Base-by-base conservation (phyloP, 345 rosid species). In the Citrus cavaleriei region DNA sequence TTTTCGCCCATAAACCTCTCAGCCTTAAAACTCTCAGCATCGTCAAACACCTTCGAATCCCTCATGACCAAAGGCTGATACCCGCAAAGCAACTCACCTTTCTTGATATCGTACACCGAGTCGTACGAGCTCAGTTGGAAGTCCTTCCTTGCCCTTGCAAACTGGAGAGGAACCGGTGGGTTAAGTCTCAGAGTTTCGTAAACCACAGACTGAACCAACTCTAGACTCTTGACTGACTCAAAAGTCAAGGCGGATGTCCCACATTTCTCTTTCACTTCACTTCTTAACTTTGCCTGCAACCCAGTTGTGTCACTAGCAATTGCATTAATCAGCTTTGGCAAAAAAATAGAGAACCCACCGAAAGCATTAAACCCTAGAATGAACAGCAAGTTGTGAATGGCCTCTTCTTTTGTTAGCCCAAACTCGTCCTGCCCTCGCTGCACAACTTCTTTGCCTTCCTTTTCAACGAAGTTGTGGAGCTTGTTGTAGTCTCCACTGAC, bases 61-160 rank as follows among this genome's bases (percentile, higher is more conserved):
- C 81, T 84, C 98, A 93, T 95, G 16, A 80, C 98, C 72, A 90
- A 8, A 3, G 87, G 83, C 59, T 92, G 98, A 70, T 84, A 95
- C 40, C 98, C 98, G 21, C 95, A 95, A 0, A 95, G 85, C 81
- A 93, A 78, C 86, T 95, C 98, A 1, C 97, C 98, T 85, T 91
- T 88, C 79, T 90, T 87, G 12, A 93, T 81, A 18, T 95, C 84
- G 7, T 54, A 95, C 38, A 30, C 84, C 22, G 97, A 84, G 68
- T 92, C 97, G 72, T 95, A 91, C 0, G 97, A 91, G 68, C 76
- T 84, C 35, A 95, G 87, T 71, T 46, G 79, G 57, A 95, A 93
- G 75, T 95, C 95, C 81, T 88, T 84, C 87, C 97, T 91, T 7
- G 98, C 98, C 72, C 98, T 84, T 2, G 85, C 98, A 76, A 13